Evolutionary conservation across 2,329 filamentous ascomycete genomes (phyloP), one percentile per base, ranked within the genome.

Genomic region (Cytospora leucostoma): DNA sequence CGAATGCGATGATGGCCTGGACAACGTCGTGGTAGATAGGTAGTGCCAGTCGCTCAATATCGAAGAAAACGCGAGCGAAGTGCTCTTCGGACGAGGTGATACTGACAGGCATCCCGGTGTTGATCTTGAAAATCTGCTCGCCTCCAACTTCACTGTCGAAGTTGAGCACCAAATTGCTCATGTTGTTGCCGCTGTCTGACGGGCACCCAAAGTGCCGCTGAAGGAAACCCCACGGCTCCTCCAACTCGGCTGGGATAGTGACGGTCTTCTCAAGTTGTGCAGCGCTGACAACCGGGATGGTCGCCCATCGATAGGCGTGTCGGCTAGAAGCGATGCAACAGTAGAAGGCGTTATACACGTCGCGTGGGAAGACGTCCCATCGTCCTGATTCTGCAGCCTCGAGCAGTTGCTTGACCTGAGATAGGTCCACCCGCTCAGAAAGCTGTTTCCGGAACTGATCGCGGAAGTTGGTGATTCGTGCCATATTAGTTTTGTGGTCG

Each of bases 271-370:
- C 75, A 33, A 70, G 59, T 65, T 77, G 74, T 27, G 73, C 74
- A 12, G 72, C 65, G 17, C 68, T 69, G 15, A 76, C 74, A 8
- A 74, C 70, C 1, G 74, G 75, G 17, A 75, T 71, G 7, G 70
- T 74, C 17, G 64, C 74, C 73, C 74, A 77, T 58, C 74, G 68
- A 62, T 74, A 76, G 1, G 72, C 73, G 58, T 76, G 75, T 3
- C 74, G 68, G 27, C 68, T 69, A 37, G 67, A 65, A n/a, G 72
- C 71, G 50, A 75, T 66, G 51, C 71, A 74, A 59, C 67, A 69
- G 59, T 74, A 76, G 56, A 75, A 71, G 7, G 70, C 74, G 57
- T 76, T 76, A 65, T 70, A 74, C 15, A 64, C 65, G 44, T 75
- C 74, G 4, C 69, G 67, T 1, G 70, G 67, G 53, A 74, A 67